Evolutionary conservation across 768 basidiomycete genomes (phyloP).

Genomic region (Ephemerocybe angulata): DNA sequence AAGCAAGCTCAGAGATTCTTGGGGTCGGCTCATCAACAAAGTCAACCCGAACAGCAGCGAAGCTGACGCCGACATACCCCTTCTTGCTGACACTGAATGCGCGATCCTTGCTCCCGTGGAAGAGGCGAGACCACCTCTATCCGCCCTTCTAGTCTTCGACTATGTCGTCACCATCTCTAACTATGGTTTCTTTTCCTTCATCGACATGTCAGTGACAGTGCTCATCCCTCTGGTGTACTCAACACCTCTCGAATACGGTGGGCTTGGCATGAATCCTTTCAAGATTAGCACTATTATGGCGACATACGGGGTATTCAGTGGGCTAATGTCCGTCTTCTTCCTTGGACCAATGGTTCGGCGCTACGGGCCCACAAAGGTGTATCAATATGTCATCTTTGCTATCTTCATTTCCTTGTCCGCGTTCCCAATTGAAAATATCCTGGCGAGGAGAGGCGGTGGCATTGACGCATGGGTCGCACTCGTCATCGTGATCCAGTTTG

Average conservation of each 20-base stretch:
- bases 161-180: conserved; percentile 25
- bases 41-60: not conserved
- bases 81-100: too few relatives aligned
- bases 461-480: conserved; percentile 29
- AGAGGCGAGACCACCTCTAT: not conserved
- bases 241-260: conserved; percentile 58
- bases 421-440: conserved; percentile 34
- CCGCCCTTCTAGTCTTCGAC: conserved; percentile 2
- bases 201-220: conserved; percentile 33
- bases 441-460: conserved; percentile 30
- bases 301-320: conserved; percentile 44
- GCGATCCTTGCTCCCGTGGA: not conserved
- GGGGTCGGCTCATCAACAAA: not conserved
- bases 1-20: not conserved
- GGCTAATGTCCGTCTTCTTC: conserved; percentile 46
- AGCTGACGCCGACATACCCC: not conserved
- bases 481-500: conserved; percentile 32
- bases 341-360: conserved; percentile 49
- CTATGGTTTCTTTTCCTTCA: conserved; percentile 34
- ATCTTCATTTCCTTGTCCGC: conserved; percentile 23
- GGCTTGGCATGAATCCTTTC: conserved; percentile 61
- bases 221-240: conserved; percentile 46
- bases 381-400: conserved; percentile 30
- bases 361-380: conserved; percentile 53
- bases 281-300: conserved; percentile 59